Percentiles rank a stretch among this genome's conserved stretches.
phyloP scores from a whole-genome alignment of 2,329 filamentous ascomycete genomes.

The Fusarium poae region DNA sequence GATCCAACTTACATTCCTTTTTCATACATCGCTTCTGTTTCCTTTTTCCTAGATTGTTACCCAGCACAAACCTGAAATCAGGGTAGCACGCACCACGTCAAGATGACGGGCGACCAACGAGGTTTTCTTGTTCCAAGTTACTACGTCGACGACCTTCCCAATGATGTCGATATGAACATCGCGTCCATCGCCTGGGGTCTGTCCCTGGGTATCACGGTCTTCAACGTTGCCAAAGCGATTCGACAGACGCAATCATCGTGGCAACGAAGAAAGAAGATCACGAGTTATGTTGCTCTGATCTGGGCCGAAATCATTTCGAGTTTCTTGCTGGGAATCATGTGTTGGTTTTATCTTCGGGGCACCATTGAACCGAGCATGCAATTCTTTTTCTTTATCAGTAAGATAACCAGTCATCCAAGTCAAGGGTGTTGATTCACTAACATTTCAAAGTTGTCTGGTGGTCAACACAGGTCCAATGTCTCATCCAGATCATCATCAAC shows the following conservation, averaged over 20 bases:
- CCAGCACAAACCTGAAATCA: too few species aligned
- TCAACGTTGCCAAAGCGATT: slow-evolving; percentile 44
- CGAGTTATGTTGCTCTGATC: slow-evolving; percentile 39
- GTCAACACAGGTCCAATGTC: slow-evolving; percentile 56
- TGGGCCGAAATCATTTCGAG: slow-evolving; percentile 48
- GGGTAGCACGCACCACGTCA: slow-evolving; percentile 4
- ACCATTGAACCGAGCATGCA: slow-evolving; percentile 51
- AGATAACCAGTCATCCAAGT: neutral
- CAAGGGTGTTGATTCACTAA: neutral
- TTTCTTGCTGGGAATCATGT: slow-evolving; percentile 42
- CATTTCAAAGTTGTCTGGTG: slow-evolving; percentile 46
- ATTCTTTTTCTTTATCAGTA: slow-evolving; percentile 49
- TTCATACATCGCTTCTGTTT: neutral
- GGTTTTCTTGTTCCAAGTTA: slow-evolving; percentile 44
- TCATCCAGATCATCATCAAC: slow-evolving; percentile 67
- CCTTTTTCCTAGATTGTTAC: neutral
- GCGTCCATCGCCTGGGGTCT: slow-evolving; percentile 49
- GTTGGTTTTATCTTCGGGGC: slow-evolving; percentile 45
- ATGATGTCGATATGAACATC: slow-evolving; percentile 47
- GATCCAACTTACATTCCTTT: slow-evolving; percentile 13
- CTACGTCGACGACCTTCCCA: slow-evolving; percentile 36
- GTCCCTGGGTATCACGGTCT: slow-evolving; percentile 45
- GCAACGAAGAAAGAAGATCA: slow-evolving; percentile 42
- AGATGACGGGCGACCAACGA: slow-evolving; percentile 30
- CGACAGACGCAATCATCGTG: slow-evolving; percentile 37